Base-by-base conservation (phyloP, 805 yeast species). In the Suhomyces pyralidae region DNA sequence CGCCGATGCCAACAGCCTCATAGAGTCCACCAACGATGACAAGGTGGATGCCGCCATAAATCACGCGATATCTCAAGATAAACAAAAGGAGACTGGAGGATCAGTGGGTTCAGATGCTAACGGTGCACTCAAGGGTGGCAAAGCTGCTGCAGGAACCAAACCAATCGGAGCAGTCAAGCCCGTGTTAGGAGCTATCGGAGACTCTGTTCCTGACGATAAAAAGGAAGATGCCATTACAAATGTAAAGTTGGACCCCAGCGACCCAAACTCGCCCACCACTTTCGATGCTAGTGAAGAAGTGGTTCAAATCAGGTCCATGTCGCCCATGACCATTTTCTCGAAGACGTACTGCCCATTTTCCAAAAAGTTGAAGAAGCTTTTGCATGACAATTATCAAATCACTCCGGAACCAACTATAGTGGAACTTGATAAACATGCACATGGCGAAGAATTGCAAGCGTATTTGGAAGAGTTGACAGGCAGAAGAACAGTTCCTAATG, bases 401-500 rank as follows among this genome's bases (percentile, higher is more conserved):
- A 77, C 80, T 2, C 99, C 98, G 5, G 70, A 76, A 30, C 92
- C 90, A 2, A 63, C 76, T 5, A 78, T 88, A 50, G 89, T 93
- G 15, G 98, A 93, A 65, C 76, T 93, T 49, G 97, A 93, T 69
- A 78, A 77, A 61, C 96, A 90, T 66, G 76, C 79, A 48, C 79
- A 90, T 65, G 97, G 97, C 1, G 67, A 72, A 2, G 86, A 81
- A 55, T 77, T 94, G 55, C 97, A 92, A 69, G 81, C 75, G 15
- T 86, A 86, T 67, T 77, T 94, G 49, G 86, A 78, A 9, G 63
- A 78, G 48, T 68, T 79, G 52, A 83, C 96, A 4, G 96, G 94
- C 6, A 83, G 97, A 60, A 71, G 71, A 26, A 93, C 98, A 0
- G 99, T 94, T 12, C 99, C 99, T 24, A 94, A 94, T 65, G 81